Base-by-base conservation (phyloP, 2,329 filamentous ascomycete genomes). In the Fusarium nanum region DNA sequence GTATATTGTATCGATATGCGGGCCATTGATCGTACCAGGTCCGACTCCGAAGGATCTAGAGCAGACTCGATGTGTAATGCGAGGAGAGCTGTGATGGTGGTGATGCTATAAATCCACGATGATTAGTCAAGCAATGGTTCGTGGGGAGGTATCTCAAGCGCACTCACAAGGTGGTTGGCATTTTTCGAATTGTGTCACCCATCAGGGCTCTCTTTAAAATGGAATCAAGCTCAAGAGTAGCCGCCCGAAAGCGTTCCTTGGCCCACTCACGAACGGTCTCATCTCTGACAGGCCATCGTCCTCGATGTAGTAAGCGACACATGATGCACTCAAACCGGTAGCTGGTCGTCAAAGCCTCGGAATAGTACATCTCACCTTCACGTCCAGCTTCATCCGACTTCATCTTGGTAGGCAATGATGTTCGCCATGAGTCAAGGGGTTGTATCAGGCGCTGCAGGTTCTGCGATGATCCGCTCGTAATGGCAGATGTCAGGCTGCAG, bases 241-340 rank as follows among this genome's bases (percentile, higher is more conserved):
- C 65, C 1, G 58, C 37, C 11, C 58, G 53, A n/a, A 71, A 68
- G 3, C 65, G 48, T n/a, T 59, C 45, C 14, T 64, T 58, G 1
- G 68, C 68, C 68, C 68, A 72, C 16, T 57, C 49, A 3, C 47
- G 44, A 10, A 61, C 13, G 1, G 25, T 16, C 1, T 6, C 41
- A 16, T 63, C 42, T 1, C 22, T 18, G 3, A 54, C 25, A 3
- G 49, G 49, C 61, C 61, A 67, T 34, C 61, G 22, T 3, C 58
- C 58, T 5, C 68, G 65, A 3, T 42, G 52, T 1, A 71, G 11
- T 5, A 69, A 41, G 6, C 69, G 69, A 18, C 60, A 68, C 46
- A 71, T 58, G 7, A 72, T 61, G 4, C 57, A 60, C 12, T 72
- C 68, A 23, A 71, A 67, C 2, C 69, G 53, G 14, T 71, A 71